Conservation (phyloP, 2,329 filamentous ascomycete genomes). For the Diplocarpon rosae region DNA sequence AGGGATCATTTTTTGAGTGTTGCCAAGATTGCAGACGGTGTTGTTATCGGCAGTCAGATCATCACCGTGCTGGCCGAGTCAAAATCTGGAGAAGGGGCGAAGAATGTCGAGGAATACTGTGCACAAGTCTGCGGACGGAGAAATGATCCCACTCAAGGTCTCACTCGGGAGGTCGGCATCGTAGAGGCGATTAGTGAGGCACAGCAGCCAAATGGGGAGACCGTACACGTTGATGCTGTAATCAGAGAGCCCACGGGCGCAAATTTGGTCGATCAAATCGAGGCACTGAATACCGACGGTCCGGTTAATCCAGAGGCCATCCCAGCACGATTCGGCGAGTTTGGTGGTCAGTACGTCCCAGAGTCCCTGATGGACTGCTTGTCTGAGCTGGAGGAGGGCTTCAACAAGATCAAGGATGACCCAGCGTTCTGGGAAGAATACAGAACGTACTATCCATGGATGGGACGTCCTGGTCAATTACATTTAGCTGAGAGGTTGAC, state of each 20-base stretch:
- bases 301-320: constrained; percentile 41
- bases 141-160: constrained; percentile 26
- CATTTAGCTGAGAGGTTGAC: constrained; percentile 84
- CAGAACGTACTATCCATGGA: constrained; percentile 90
- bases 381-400: constrained; percentile 79
- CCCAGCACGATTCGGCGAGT: constrained; percentile 84
- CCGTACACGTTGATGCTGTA: constrained; percentile 56
- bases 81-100: constrained; percentile 50
- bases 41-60: constrained; percentile 94
- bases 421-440: constrained; percentile 96
- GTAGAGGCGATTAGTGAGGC: constrained; percentile 55
- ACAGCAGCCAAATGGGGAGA: constrained; percentile 45
- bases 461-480: constrained; percentile 86
- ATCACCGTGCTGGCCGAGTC: constrained; percentile 69
- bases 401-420: constrained; percentile 78
- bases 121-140: constrained; percentile 54
- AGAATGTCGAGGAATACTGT: constrained; percentile 79
- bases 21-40: constrained; percentile 75
- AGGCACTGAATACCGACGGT: constrained; percentile 51
- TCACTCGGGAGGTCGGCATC: constrained; percentile 56
- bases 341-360: constrained; percentile 93
- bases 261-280: constrained; percentile 45
- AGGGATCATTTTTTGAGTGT: constrained; percentile 86
- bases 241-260: constrained; percentile 34
- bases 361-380: constrained; percentile 97